These are phyloP conservation scores for Vicia sativa DNA, from an alignment of 306 rosid species.

Conservation along the genomic window DNA sequence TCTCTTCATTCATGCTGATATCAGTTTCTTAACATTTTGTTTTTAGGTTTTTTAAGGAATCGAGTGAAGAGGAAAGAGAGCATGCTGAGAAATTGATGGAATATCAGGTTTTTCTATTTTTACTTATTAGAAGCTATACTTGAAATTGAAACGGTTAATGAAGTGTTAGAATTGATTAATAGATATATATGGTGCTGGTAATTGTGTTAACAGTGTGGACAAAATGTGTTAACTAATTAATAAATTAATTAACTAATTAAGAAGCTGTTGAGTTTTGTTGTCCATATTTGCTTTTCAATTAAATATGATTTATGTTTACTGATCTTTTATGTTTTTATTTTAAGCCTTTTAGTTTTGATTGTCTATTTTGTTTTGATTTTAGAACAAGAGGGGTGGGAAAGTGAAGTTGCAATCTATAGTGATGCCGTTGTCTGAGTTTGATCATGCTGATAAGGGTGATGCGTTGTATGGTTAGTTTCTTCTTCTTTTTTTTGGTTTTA, in stretches of 20 bases:
- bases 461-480: slow-evolving; percentile 64
- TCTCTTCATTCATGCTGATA: no score
- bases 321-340: neutral
- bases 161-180: no score
- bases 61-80: slow-evolving; percentile 87
- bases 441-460: slow-evolving; percentile 71
- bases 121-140: neutral
- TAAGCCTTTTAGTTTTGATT: neutral
- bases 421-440: slow-evolving; percentile 73
- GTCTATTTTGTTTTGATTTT: slow-evolving; percentile 10
- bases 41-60: slow-evolving; percentile 80
- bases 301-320: neutral
- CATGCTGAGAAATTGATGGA: slow-evolving; percentile 96
- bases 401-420: slow-evolving; percentile 74
- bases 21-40: no score
- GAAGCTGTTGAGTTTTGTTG: neutral
- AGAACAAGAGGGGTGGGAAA: slow-evolving; percentile 93
- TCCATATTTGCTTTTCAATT: neutral
- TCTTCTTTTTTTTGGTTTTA: slow-evolving; percentile 4
- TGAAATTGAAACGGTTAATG: no score
- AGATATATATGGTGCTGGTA: no score
- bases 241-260: neutral
- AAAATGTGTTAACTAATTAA: neutral
- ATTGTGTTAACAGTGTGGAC: neutral
- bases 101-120: slow-evolving; percentile 67